Evolutionary conservation across 768 basidiomycete species (phyloP).

Genomic region (Gautieria morchelliformis): DNA sequence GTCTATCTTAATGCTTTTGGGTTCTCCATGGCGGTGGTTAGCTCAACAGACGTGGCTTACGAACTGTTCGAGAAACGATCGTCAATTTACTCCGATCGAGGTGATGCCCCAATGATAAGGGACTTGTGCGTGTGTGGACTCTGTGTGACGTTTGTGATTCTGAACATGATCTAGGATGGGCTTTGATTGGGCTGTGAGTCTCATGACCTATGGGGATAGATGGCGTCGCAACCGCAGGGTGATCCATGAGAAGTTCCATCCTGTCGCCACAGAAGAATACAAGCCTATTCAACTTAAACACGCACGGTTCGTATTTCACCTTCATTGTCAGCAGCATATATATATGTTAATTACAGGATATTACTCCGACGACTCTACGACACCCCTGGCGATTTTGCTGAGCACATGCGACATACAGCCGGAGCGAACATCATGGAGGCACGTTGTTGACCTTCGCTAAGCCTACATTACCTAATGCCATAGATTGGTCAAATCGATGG

Average conservation of each 20-base stretch:
- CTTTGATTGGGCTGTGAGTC: constrained; percentile 22
- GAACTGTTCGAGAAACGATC: constrained; percentile 21
- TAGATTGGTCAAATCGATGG: not conserved
- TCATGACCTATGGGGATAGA: constrained; percentile 21
- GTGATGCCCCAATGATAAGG: constrained; percentile 13
- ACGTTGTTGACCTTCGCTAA: not conserved
- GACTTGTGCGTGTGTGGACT: not conserved
- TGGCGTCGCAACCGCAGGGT: constrained; percentile 24
- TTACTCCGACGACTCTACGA: constrained; percentile 26
- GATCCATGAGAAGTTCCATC: constrained; percentile 21
- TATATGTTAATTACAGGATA: not conserved
- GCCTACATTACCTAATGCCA: not conserved
- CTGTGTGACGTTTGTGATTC: not conserved
- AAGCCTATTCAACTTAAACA: not conserved
- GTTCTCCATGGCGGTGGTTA: constrained; percentile 9
- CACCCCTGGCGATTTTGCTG: constrained; percentile 30
- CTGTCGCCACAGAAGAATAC: constrained; percentile 5
- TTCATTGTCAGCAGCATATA: not conserved
- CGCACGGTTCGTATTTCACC: not conserved
- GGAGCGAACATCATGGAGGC: constrained; percentile 27
- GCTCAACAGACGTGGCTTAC: constrained; percentile 16
- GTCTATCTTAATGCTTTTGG: not conserved
- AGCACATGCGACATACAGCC: constrained; percentile 23
- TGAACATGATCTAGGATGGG: constrained; percentile 14
- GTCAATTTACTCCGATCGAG: constrained; percentile 19